Evolutionary conservation across 2,329 filamentous ascomycete genomes (phyloP), one percentile per base, ranked within the genome.

Genomic region (Nannizzia gypsea): DNA sequence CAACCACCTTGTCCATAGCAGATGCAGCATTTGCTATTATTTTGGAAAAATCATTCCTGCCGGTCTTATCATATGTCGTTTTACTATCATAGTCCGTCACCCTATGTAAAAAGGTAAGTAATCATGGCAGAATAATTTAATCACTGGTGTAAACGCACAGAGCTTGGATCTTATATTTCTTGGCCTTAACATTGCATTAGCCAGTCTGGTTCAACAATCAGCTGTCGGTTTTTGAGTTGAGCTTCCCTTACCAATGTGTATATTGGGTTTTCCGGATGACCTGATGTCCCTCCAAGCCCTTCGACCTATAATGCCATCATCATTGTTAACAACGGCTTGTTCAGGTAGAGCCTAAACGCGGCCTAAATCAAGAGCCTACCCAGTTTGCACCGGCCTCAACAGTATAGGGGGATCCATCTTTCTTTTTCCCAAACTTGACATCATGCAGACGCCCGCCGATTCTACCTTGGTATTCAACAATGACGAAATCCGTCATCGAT

Each of bases 331-430:
- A 17, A 22, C 3, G 13, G 2, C 8, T 42, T 11, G 31, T 20
- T 17, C 3, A 15, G 8, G 31, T 38, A 13, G 15, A 22, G 31
- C 15, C 6, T 28, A 28, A 6, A 15, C 13, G 3, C n/a, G 24
- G 28, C 15, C 11, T 52, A 4, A 52, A n/a, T 8, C 2, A 52
- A 52, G 26, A 1, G 17, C 22, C 17, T 52, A 78, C 77, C 85
- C 85, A 88, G 63, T 88, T 88, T 5, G 85, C 85, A 1, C 85
- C 85, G 0, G 85, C 72, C 68, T 88, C 85, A 8, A 88, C 75
- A 0, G 74, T 77, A 61, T 83, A 84, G 0, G 81, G 78, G 0
- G 77, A 73, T 0, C 82, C 82, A 38, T 80, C 73, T 2, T 67
- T 57, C 24, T 77, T 72, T 15, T 74, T 71, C 3, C 84, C 83